Conservation (phyloP, 345 rosid species). For the Abelmoschus esculentus region DNA sequence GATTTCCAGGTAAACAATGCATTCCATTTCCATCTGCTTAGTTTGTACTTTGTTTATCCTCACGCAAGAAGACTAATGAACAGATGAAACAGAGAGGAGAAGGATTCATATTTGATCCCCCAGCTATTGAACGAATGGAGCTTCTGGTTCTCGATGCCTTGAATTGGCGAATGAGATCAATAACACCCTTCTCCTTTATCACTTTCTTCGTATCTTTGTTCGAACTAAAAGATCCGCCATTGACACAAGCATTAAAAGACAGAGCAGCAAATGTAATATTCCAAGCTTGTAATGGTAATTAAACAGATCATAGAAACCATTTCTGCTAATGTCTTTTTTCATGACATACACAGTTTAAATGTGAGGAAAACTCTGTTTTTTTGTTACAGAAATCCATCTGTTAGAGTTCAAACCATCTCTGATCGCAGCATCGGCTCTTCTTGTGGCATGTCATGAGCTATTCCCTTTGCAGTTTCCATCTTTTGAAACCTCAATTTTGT, state of each 20-base stretch:
- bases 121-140: slow-evolving; percentile 51
- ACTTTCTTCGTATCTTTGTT: slow-evolving; percentile 40
- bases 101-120: slow-evolving; percentile 29
- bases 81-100: slow-evolving; percentile 27
- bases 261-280: slow-evolving; percentile 45
- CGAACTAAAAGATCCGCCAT: slow-evolving; percentile 32
- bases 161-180: slow-evolving; percentile 67
- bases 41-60: neutral
- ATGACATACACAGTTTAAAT: neutral
- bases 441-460: slow-evolving; percentile 43
- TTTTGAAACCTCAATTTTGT: slow-evolving; percentile 29
- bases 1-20: slow-evolving; percentile 26
- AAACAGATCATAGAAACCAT: neutral
- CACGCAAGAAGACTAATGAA: neutral
- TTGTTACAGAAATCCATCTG: slow-evolving; percentile 38
- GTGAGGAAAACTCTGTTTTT: neutral
- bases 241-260: slow-evolving; percentile 34
- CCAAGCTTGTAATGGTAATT: slow-evolving; percentile 40
- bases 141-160: slow-evolving; percentile 44
- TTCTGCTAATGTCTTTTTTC: neutral
- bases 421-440: slow-evolving; percentile 54
- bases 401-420: slow-evolving; percentile 57
- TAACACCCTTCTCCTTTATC: slow-evolving; percentile 63
- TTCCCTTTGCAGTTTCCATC: slow-evolving; percentile 42
- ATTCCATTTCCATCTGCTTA: no score